Evolutionary conservation across 1,284 basidiomycete genomes (phyloP).

Genomic region (Psilocybe mexicana): DNA sequence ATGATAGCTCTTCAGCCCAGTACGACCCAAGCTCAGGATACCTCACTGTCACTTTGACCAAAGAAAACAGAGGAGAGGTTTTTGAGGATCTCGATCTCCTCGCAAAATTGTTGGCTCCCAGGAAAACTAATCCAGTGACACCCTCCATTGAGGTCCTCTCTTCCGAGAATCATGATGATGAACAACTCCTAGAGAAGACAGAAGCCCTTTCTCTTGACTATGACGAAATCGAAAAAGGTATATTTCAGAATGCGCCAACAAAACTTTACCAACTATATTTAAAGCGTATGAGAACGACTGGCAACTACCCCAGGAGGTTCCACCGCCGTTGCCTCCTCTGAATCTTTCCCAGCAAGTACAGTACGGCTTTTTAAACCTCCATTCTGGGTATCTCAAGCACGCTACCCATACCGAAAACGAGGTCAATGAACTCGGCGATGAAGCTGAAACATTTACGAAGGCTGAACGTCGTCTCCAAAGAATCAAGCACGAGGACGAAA

Average conservation of each 20-base stretch:
- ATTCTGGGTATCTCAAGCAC: conserved; percentile 73
- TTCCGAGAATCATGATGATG: conserved; percentile 35
- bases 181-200: conserved; percentile 44
- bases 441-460: conserved; percentile 51
- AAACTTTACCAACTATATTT: conserved; percentile 4
- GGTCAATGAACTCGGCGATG: conserved; percentile 71
- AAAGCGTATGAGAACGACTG: conserved; percentile 76
- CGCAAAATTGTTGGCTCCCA: conserved; percentile 71
- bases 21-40: conserved; percentile 75
- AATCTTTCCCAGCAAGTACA: conserved; percentile 43
- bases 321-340: conserved; percentile 40
- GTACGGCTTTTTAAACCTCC: conserved; percentile 74
- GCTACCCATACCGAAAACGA: conserved; percentile 75
- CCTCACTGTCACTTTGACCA: conserved; percentile 69
- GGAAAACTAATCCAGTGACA: conserved; percentile 36
- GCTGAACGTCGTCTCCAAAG: conserved; percentile 52
- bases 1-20: conserved; percentile 66
- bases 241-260: conserved; percentile 10
- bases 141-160: conserved; percentile 70
- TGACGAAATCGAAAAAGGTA: conserved; percentile 63
- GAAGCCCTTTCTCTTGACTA: conserved; percentile 51
- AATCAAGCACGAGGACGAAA: conserved; percentile 61
- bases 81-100: conserved; percentile 78
- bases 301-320: conserved; percentile 66
- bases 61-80: conserved; percentile 60